Evolutionary conservation across 2,329 filamentous ascomycete species (phyloP).

Genomic region (Pestalotiopsis sp.): DNA sequence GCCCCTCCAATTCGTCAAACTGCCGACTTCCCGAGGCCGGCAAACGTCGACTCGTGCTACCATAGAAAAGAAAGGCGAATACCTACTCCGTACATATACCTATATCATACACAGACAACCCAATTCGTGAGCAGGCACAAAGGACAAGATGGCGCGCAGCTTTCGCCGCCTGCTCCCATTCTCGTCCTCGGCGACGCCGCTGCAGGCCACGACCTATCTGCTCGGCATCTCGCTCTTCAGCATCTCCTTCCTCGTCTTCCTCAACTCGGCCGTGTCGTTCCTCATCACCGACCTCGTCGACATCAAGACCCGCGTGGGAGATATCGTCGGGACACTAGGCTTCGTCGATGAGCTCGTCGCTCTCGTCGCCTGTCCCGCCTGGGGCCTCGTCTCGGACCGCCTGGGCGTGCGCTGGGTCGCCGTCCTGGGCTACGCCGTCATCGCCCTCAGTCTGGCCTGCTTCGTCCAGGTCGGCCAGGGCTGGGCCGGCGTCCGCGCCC

Average conservation of each 20-base stretch:
- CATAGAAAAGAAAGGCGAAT: neutral
- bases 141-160: conserved; percentile 5
- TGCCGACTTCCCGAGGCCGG: neutral
- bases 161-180: conserved; percentile 57
- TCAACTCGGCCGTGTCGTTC: conserved; percentile 83
- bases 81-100: neutral
- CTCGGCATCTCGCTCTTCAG: conserved; percentile 83
- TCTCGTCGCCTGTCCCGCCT: conserved; percentile 76
- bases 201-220: conserved; percentile 74
- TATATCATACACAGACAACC: neutral
- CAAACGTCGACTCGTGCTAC: neutral
- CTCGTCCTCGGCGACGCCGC: conserved; percentile 58
- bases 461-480: conserved; percentile 74
- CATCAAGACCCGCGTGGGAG: conserved; percentile 71
- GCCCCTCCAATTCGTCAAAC: neutral
- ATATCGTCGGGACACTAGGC: conserved; percentile 81
- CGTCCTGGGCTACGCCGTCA: conserved; percentile 79
- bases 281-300: conserved; percentile 83
- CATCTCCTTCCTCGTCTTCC: conserved; percentile 87
- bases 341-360: conserved; percentile 85
- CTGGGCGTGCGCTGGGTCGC: conserved; percentile 74
- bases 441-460: conserved; percentile 74
- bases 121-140: neutral
- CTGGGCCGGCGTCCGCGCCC: conserved; percentile 80
- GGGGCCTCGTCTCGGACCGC: conserved; percentile 78